These are phyloP conservation scores for Ziziphus jujuba DNA, from an alignment of 306 rosid genomes.

Conservation along the genomic window DNA sequence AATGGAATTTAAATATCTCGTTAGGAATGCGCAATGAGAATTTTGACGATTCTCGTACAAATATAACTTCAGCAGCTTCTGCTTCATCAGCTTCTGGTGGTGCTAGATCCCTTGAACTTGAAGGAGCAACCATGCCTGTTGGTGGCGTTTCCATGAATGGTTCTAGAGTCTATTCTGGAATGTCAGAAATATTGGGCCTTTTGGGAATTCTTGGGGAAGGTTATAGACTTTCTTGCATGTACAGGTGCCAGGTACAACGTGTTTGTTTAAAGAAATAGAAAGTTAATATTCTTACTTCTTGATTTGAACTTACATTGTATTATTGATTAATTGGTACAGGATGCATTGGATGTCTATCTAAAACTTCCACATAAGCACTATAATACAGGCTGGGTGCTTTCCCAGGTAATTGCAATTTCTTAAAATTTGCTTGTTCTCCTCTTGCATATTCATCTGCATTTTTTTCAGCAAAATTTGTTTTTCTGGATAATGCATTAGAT, in stretches of 20 bases:
- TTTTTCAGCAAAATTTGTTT: neutral
- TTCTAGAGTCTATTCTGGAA: conserved; percentile 58
- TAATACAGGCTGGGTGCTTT: conserved; percentile 95
- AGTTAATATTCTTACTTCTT: conserved; percentile 22
- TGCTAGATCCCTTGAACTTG: conserved; percentile 61
- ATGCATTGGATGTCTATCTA: conserved; percentile 77
- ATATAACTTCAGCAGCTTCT: conserved; percentile 46
- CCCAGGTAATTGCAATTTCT: conserved; percentile 58
- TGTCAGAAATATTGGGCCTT: conserved; percentile 76
- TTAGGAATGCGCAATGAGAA: conserved; percentile 72
- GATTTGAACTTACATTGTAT: conserved; percentile 26
- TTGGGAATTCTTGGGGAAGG: conserved; percentile 88
- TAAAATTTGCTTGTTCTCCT: too few relatives aligned
- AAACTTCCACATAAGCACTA: conserved; percentile 92
- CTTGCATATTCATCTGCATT: neutral
- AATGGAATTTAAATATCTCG: conserved; percentile 22
- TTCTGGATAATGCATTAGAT: conserved; percentile 27
- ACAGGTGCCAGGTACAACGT: conserved; percentile 80
- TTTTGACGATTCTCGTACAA: conserved; percentile 70
- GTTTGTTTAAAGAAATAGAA: conserved; percentile 19
- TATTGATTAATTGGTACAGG: conserved; percentile 50
- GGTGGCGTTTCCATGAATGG: conserved; percentile 53
- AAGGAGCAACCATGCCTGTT: conserved; percentile 39
- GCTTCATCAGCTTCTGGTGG: conserved; percentile 55
- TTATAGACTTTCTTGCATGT: conserved; percentile 82